Percentiles rank a stretch among this genome's conserved stretches.
Conservation (phyloP, 306 rosid genomes). For the Ochetophila trinervis region DNA sequence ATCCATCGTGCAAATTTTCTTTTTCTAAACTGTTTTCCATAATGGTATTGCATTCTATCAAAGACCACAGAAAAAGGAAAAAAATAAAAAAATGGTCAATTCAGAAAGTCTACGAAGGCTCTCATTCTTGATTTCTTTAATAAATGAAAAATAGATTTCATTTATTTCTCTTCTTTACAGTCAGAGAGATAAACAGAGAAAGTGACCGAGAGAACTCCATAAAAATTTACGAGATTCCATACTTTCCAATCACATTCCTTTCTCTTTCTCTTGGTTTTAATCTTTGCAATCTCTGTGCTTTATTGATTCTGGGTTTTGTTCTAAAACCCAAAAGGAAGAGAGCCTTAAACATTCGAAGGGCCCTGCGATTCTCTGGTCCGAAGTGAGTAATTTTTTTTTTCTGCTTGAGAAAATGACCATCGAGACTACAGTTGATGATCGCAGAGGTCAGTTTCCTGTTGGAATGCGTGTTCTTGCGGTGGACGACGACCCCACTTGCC, state of each 20-base stretch:
- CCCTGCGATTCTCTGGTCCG: not conserved
- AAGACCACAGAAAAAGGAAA: no score
- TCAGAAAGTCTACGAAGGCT: no score
- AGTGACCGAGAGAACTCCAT: conserved; percentile 7
- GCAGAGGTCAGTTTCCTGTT: conserved; percentile 61
- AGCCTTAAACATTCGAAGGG: conserved; percentile 1
- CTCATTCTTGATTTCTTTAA: no score
- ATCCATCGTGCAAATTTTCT: no score
- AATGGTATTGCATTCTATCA: no score
- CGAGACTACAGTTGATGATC: conserved; percentile 44
- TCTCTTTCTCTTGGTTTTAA: not conserved
- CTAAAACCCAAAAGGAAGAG: not conserved
- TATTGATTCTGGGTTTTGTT: conserved; percentile 36
- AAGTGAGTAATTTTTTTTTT: no score
- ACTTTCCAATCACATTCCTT: conserved; percentile 21
- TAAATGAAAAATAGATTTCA: no score
- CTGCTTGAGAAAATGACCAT: conserved; percentile 45
- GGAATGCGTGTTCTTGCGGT: conserved; percentile 99
- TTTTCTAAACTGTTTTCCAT: no score
- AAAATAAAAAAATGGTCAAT: no score
- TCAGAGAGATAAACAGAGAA: not conserved
- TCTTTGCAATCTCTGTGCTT: conserved; percentile 16
- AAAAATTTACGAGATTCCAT: conserved; percentile 16
- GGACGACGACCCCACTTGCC: conserved; percentile 89
- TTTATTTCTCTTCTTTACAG: no score